These are phyloP conservation scores for Erodium maritimum DNA, from an alignment of 345 rosid genomes.

Conservation along the genomic window DNA sequence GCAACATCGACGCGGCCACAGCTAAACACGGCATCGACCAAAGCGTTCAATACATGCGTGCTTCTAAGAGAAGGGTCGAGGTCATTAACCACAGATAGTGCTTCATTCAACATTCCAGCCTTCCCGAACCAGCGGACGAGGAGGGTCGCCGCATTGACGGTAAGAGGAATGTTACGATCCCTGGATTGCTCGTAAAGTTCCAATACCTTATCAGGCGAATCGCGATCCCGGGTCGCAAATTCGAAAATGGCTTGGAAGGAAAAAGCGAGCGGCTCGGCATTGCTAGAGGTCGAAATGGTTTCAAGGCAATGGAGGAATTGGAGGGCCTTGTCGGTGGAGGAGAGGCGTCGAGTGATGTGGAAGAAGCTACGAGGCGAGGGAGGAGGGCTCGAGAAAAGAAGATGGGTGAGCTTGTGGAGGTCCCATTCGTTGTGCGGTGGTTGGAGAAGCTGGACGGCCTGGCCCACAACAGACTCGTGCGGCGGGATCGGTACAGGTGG, in stretches of 20 bases:
- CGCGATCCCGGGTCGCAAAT: constrained; percentile 35
- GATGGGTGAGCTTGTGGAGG: constrained; percentile 26
- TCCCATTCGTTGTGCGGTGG: constrained; percentile 48
- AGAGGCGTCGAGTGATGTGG: constrained; percentile 40
- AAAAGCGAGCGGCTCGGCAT: constrained; percentile 23
- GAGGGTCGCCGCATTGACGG: constrained; percentile 27
- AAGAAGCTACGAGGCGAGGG: constrained; percentile 25
- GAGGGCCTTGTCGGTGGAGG: constrained; percentile 44
- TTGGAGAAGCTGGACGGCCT: constrained; percentile 30
- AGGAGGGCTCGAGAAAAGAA: constrained; percentile 30
- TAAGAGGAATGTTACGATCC: constrained; percentile 40
- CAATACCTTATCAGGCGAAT: constrained; percentile 19
- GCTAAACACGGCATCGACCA: constrained; percentile 20
- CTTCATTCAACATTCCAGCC: constrained; percentile 31
- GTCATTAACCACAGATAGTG: constrained; percentile 26
- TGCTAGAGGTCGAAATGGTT: constrained; percentile 17
- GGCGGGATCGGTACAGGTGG: constrained; percentile 1
- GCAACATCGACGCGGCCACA: constrained; percentile 40
- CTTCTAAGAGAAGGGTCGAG: constrained; percentile 24
- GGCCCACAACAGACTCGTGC: constrained; percentile 18
- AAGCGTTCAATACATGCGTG: constrained; percentile 31
- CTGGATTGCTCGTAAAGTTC: constrained; percentile 35
- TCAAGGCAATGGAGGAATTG: constrained; percentile 40
- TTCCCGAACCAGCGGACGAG: constrained; percentile 41
- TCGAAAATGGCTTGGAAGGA: constrained; percentile 47